Evolutionary conservation across 192 early-diverging fungal species (phyloP).

Genomic region (Tieghemiomyces parasiticus): DNA sequence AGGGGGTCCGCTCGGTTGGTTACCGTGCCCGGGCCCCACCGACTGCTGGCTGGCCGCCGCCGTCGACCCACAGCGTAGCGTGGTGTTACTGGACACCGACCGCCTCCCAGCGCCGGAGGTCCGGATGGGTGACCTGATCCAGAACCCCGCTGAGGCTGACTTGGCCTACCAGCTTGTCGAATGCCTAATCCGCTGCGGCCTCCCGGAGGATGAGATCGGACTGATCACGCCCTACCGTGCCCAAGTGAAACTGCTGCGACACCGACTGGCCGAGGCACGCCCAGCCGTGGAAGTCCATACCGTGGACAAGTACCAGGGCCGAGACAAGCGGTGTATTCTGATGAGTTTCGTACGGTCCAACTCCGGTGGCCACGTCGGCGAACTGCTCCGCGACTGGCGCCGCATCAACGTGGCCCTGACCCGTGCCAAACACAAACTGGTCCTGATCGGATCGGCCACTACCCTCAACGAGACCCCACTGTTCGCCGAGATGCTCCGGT

Average conservation of each 20-base stretch:
- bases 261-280: slow-evolving; percentile 19
- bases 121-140: slow-evolving; percentile 32
- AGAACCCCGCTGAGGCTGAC: slow-evolving; percentile 57
- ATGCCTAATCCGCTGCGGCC: slow-evolving; percentile 43
- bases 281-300: slow-evolving; percentile 60
- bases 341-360: slow-evolving; percentile 85
- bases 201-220: slow-evolving; percentile 49
- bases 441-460: slow-evolving; percentile 68
- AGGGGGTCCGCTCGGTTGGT: background rate
- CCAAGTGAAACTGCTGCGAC: slow-evolving; percentile 40
- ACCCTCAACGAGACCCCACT: slow-evolving; percentile 47
- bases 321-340: slow-evolving; percentile 83
- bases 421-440: slow-evolving; percentile 70
- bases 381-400: slow-evolving; percentile 78
- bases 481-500: slow-evolving; percentile 34
- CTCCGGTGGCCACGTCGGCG: slow-evolving; percentile 47
- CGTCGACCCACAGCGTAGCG: slow-evolving; percentile 45
- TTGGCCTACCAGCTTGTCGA: slow-evolving; percentile 39
- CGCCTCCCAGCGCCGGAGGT: slow-evolving; percentile 43
- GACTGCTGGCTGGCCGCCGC: slow-evolving; percentile 48
- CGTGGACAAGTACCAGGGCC: slow-evolving; percentile 88
- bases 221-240: slow-evolving; percentile 77
- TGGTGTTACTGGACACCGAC: slow-evolving; percentile 78
- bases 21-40: background rate
- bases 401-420: slow-evolving; percentile 92